These are phyloP conservation scores for Aspergillus panamensis DNA, from an alignment of 495 filamentous ascomycete species.

Conservation along the genomic window DNA sequence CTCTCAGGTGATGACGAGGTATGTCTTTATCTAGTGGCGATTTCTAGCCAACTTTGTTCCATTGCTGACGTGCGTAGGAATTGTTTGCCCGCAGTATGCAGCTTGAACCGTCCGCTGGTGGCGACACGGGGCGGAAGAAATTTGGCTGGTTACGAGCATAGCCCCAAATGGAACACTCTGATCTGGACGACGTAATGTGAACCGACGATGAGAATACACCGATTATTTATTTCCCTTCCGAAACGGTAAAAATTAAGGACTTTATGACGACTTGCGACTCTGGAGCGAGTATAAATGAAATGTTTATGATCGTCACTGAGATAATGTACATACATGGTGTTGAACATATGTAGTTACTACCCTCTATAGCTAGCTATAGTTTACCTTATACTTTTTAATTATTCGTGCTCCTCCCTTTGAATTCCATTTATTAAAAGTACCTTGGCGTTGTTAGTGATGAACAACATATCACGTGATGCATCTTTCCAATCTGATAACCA, in stretches of 20 bases:
- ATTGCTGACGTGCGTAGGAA: constrained; percentile 25
- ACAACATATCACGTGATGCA: too few species aligned
- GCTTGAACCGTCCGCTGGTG: constrained; percentile 42
- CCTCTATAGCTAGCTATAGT: background rate
- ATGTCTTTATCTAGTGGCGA: constrained; percentile 10
- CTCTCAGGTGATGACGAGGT: constrained; percentile 51
- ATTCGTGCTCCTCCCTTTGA: background rate
- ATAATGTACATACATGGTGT: constrained; percentile 27
- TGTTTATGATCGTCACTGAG: constrained; percentile 21
- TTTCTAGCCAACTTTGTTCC: background rate
- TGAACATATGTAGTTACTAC: constrained; percentile 13
- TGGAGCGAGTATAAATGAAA: constrained; percentile 17
- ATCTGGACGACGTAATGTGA: constrained; percentile 12
- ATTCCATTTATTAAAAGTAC: too few species aligned
- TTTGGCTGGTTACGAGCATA: constrained; percentile 46
- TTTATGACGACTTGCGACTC: constrained; percentile 8
- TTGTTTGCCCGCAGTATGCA: constrained; percentile 45
- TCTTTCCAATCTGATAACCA: too few species aligned
- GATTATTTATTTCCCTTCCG: background rate
- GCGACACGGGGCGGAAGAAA: constrained; percentile 39
- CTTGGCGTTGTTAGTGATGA: too few species aligned
- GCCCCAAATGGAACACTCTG: background rate
- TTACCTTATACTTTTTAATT: constrained; percentile 4
- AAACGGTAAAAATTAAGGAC: background rate
- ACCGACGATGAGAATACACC: constrained; percentile 6